A percentile compares a stretch with the other conserved stretches of the same genome.
Evolutionary conservation across 2,329 filamentous ascomycete genomes (phyloP).

Genomic region (Fusarium veterinarium): DNA sequence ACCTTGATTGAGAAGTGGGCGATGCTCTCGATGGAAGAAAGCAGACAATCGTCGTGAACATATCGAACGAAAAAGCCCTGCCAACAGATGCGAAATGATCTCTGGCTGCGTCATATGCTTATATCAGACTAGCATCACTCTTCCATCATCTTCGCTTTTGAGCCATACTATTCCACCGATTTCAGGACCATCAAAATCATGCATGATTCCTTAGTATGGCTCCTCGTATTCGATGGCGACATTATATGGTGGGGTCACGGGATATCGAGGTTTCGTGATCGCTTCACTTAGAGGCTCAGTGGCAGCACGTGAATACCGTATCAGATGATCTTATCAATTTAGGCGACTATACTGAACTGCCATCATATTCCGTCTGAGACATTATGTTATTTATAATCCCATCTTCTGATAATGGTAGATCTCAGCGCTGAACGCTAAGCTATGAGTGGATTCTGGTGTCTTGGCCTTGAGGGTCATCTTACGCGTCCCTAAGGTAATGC

Average conservation of each 20-base stretch:
- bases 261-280: background rate
- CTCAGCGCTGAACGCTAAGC: background rate
- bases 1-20: slow-evolving; percentile 1
- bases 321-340: background rate
- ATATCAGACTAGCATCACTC: background rate
- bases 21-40: background rate
- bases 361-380: background rate
- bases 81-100: too few species aligned
- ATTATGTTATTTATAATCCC: background rate
- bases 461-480: background rate
- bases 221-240: background rate
- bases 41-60: background rate
- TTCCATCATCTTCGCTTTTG: background rate
- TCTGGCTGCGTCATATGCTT: too few species aligned
- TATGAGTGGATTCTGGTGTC: background rate
- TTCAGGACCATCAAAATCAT: background rate
- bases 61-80: background rate
- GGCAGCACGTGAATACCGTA: background rate
- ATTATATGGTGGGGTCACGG: background rate
- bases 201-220: background rate
- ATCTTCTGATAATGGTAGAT: background rate
- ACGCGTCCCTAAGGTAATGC: slow-evolving; percentile 23
- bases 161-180: background rate
- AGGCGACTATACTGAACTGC: too few species aligned
- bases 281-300: background rate